phyloP scores from a whole-genome alignment of 768 basidiomycete genomes.

The Pleurotus giganteus region DNA sequence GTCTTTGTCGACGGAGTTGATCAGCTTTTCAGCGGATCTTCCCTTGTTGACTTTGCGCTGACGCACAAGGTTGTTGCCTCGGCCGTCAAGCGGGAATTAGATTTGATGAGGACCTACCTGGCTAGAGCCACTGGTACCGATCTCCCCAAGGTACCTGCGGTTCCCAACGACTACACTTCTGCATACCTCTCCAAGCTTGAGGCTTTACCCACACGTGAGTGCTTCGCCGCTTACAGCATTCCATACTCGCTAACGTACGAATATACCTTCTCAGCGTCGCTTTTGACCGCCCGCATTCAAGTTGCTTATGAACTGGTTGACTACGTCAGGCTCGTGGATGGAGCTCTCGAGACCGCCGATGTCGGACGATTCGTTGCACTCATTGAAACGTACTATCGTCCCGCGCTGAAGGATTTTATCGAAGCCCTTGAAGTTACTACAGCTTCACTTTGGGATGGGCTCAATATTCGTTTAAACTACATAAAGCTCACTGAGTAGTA shows the following conservation, averaged over 20 bases:
- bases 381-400: conserved; percentile 38
- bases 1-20: conserved; percentile 33
- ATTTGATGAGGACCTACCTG: conserved; percentile 37
- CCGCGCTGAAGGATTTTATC: conserved; percentile 40
- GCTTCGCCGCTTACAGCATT: background rate
- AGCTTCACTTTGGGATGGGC: conserved; percentile 40
- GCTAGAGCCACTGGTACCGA: conserved; percentile 13
- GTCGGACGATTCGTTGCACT: conserved; percentile 37
- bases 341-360: conserved; percentile 30
- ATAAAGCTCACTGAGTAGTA: conserved; percentile 25
- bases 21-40: conserved; percentile 23
- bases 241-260: background rate
- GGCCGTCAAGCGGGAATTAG: conserved; percentile 46
- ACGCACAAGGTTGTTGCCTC: conserved; percentile 28
- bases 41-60: background rate
- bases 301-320: conserved; percentile 62
- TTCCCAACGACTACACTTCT: conserved; percentile 24
- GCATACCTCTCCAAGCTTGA: conserved; percentile 47
- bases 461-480: conserved; percentile 24
- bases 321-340: conserved; percentile 51
- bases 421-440: conserved; percentile 42
- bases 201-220: conserved; percentile 46
- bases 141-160: conserved; percentile 4
- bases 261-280: conserved; percentile 31
- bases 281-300: conserved; percentile 27